Percentiles rank a stretch among this genome's conserved stretches.
These are phyloP conservation scores for Achaetomium macrosporum DNA, from an alignment of 2,329 filamentous ascomycete species.

Conservation along the genomic window DNA sequence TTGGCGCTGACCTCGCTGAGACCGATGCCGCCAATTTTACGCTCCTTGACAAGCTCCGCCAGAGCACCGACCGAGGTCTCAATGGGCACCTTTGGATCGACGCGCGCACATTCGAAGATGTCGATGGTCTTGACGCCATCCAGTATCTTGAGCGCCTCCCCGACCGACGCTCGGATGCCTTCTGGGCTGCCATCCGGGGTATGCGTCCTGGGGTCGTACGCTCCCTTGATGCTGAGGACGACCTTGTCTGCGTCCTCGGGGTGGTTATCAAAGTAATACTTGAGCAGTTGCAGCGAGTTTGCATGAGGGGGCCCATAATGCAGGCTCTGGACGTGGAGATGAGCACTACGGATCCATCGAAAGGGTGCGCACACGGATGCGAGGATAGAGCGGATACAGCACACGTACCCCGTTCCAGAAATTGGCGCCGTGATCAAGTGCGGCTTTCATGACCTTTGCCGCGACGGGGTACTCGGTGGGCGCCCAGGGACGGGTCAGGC, in stretches of 20 bases:
- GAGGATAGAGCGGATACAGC: no score
- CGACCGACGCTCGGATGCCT: slow-evolving; percentile 45
- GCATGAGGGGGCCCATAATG: slow-evolving; percentile 42
- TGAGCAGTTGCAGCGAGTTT: slow-evolving; percentile 48
- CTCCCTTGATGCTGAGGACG: slow-evolving; percentile 51
- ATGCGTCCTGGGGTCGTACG: slow-evolving; percentile 41
- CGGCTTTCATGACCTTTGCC: slow-evolving; percentile 15
- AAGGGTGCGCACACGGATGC: no score
- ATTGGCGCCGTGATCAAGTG: slow-evolving; percentile 15
- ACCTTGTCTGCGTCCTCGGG: slow-evolving; percentile 51
- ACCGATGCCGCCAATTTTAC: slow-evolving; percentile 27
- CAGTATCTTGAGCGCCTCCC: slow-evolving; percentile 38
- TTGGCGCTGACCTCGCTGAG: neutral
- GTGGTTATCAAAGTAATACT: slow-evolving; percentile 49
- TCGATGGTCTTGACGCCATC: slow-evolving; percentile 46
- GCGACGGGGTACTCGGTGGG: neutral
- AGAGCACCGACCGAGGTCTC: slow-evolving; percentile 2
- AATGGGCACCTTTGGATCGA: slow-evolving; percentile 12
- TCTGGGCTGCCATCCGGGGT: slow-evolving; percentile 44
- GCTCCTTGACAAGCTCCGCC: slow-evolving; percentile 25
- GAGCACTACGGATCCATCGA: neutral
- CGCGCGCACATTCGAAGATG: slow-evolving; percentile 40
- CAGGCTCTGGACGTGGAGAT: slow-evolving; percentile 35
- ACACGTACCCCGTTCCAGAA: slow-evolving; percentile 25
- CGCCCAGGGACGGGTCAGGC: neutral